These are phyloP conservation scores for Ajuga reptans DNA, from an alignment of 305 asterid genomes.

Conservation along the genomic window DNA sequence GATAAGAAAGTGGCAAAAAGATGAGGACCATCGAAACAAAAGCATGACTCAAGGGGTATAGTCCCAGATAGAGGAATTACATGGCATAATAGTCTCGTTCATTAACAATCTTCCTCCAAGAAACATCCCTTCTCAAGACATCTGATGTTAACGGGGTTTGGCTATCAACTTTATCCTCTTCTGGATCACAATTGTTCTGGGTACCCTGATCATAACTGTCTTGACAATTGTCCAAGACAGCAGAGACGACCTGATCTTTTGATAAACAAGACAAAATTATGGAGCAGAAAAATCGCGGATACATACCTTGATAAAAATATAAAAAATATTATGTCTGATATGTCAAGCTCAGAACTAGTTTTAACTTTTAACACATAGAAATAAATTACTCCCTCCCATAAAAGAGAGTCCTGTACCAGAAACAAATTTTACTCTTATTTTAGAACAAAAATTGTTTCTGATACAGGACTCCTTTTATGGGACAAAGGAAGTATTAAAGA, in stretches of 20 bases:
- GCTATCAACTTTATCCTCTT: slow-evolving; percentile 32
- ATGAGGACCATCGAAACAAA: slow-evolving; percentile 13
- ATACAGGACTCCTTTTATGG: no score
- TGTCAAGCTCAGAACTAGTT: slow-evolving; percentile 8
- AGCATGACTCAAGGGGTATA: slow-evolving; percentile 9
- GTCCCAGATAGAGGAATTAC: slow-evolving; percentile 36
- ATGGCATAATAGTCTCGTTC: slow-evolving; percentile 46
- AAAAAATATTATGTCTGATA: slow-evolving; percentile 16
- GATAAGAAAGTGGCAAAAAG: slow-evolving; percentile 23
- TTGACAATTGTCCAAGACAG: slow-evolving; percentile 60
- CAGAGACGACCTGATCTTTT: slow-evolving; percentile 70
- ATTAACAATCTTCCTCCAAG: slow-evolving; percentile 59
- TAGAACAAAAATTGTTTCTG: no score
- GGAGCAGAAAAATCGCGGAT: slow-evolving; percentile 20
- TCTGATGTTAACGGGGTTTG: slow-evolving; percentile 31
- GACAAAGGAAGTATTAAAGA: background rate
- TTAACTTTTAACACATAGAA: background rate
- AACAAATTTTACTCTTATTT: no score
- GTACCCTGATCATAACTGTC: slow-evolving; percentile 28
- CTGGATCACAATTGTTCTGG: slow-evolving; percentile 23
- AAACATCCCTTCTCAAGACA: slow-evolving; percentile 43
- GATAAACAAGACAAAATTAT: slow-evolving; percentile 33
- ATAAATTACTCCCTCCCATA: no score
- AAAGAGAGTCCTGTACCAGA: no score
- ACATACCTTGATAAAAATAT: slow-evolving; percentile 13